Evolutionary conservation across 805 yeast species (phyloP), one percentile per base, ranked within the genome.

Genomic region (Myxozyma vanderwaltii): DNA sequence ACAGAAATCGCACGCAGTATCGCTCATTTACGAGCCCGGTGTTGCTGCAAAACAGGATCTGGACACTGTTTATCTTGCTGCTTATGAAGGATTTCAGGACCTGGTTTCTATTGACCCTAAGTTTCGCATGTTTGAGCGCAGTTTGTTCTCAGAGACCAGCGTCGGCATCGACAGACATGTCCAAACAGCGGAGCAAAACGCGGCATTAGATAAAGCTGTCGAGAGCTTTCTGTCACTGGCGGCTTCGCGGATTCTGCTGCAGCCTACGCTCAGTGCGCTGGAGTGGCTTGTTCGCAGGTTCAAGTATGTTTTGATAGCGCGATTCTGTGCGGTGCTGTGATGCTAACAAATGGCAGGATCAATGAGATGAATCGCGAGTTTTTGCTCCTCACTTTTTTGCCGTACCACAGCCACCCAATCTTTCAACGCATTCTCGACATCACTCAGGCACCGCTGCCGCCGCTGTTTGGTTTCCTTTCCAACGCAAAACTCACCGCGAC

Each of bases 241-340:
- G 8, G 85, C 95, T 2, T 89, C 95, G 1, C 85, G 85, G 72
- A 84, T 92, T 81, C 81, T 84, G 63, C 75, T 91, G 54, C 80
- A 84, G 23, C 89, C 95, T 24, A 81, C 97, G 2, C 69, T 89
- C 51, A 85, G 86, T 67, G 92, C 97, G 4, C 78, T 90, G 12
- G 99, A 94, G 76, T 94, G 99, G 99, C 82, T 91, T 24, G 86
- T 94, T 19, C 86, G 99, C 76, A 82, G 98, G 67, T 77, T 94
- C 85, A 76, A 59, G 64, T 61, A 54, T 15, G 64, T 61, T 33
- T 36, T 13, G 40, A 12, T 43, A n/a, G n/a, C n/a, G n/a, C n/a
- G n/a, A n/a, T n/a, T n/a, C n/a, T n/a, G n/a, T n/a, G n/a, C n/a
- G n/a, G n/a, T n/a, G n/a, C n/a, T n/a, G n/a, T n/a, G n/a, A n/a